These are phyloP conservation scores for Cryphonectria naterciae DNA, from an alignment of 2,329 filamentous ascomycete genomes.

Conservation along the genomic window DNA sequence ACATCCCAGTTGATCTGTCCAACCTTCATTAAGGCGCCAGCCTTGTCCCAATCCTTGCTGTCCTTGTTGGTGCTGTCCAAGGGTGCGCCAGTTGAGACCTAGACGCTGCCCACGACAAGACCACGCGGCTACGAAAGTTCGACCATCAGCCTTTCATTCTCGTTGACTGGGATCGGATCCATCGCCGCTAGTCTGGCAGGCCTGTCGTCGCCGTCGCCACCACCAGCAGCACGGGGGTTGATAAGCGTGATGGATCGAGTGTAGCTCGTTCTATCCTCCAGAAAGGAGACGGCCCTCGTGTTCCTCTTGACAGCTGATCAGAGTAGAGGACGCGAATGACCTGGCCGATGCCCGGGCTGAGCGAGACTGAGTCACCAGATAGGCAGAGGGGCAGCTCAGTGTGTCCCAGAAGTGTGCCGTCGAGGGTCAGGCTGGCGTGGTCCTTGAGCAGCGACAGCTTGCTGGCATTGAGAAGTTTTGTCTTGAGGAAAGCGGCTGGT, in stretches of 20 bases:
- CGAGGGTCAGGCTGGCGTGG: slow-evolving; percentile 62
- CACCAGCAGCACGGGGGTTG: slow-evolving; percentile 49
- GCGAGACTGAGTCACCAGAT: slow-evolving; percentile 55
- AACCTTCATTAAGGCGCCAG: slow-evolving; percentile 54
- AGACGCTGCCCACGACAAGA: slow-evolving; percentile 44
- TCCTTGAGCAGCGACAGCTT: slow-evolving; percentile 60
- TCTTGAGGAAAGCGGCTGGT: slow-evolving; percentile 62
- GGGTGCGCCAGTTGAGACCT: slow-evolving; percentile 41
- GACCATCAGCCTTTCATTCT: slow-evolving; percentile 61
- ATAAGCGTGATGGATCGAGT: slow-evolving; percentile 49
- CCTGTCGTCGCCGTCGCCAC: slow-evolving; percentile 33
- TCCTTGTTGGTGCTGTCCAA: slow-evolving; percentile 34
- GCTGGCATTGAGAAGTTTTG: slow-evolving; percentile 59
- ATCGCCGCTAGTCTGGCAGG: slow-evolving; percentile 54
- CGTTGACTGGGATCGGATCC: slow-evolving; percentile 65
- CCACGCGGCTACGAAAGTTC: slow-evolving; percentile 54
- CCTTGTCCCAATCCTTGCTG: slow-evolving; percentile 56
- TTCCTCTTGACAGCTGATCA: slow-evolving; percentile 56
- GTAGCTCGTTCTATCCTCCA: slow-evolving; percentile 57
- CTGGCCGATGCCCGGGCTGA: slow-evolving; percentile 64
- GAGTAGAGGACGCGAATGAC: slow-evolving; percentile 59
- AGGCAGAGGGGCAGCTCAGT: slow-evolving; percentile 59
- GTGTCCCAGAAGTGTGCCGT: slow-evolving; percentile 65
- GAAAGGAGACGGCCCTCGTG: slow-evolving; percentile 56
- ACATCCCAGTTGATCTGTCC: slow-evolving; percentile 65